phyloP scores from a whole-genome alignment of 805 yeast genomes.

The Candida khao-thaluensis region DNA sequence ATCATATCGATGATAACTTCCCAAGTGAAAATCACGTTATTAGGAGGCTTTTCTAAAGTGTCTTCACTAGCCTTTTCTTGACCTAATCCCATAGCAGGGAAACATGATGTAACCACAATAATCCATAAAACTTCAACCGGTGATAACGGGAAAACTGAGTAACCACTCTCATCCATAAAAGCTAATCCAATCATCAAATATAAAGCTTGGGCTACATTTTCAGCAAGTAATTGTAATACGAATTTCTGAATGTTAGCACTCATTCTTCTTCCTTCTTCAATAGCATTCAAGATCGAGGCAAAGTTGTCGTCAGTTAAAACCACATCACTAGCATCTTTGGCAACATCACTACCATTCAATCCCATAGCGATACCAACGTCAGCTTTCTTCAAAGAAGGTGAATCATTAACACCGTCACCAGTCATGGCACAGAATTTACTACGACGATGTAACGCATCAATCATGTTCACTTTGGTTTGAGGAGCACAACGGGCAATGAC shows the following conservation, averaged over 20 bases:
- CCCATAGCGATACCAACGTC: constrained; percentile 89
- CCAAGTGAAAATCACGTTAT: constrained; percentile 37
- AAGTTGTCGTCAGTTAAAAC: constrained; percentile 71
- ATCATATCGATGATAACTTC: constrained; percentile 43
- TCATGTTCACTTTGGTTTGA: constrained; percentile 42
- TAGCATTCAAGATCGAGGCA: constrained; percentile 74
- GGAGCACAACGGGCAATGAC: constrained; percentile 44
- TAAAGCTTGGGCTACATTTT: constrained; percentile 69
- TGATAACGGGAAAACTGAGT: constrained; percentile 37
- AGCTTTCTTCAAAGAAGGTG: constrained; percentile 72
- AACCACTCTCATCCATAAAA: constrained; percentile 31
- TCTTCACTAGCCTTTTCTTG: constrained; percentile 42
- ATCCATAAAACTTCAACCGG: constrained; percentile 83
- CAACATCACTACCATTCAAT: constrained; percentile 73
- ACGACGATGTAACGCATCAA: constrained; percentile 40
- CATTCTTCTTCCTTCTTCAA: constrained; percentile 82
- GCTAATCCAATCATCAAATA: constrained; percentile 50
- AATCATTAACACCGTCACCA: constrained; percentile 76
- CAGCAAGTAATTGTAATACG: constrained; percentile 69
- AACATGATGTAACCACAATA: constrained; percentile 73
- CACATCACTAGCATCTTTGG: constrained; percentile 80
- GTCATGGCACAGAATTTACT: constrained; percentile 40
- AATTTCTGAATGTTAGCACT: constrained; percentile 75
- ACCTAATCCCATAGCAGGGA: constrained; percentile 84
- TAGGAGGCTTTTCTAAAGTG: constrained; percentile 37